These are phyloP conservation scores for Senecio squalidus DNA, from an alignment of 140 eudicot genomes.

Conservation along the genomic window DNA sequence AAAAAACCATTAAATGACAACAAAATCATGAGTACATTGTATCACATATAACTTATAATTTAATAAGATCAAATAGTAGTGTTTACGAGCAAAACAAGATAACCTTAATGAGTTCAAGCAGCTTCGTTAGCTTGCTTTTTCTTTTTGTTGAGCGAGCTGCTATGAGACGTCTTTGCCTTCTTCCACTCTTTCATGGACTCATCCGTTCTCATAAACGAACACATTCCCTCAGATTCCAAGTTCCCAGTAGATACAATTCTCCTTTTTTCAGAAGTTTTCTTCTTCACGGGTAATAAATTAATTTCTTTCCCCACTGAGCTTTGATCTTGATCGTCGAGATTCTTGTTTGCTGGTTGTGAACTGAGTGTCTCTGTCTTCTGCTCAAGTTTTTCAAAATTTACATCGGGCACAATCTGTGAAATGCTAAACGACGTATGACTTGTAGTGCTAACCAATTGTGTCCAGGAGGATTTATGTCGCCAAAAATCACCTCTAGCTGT, in stretches of 20 bases:
- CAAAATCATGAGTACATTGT: not conserved
- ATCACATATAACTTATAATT: conserved; percentile 8
- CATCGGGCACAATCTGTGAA: conserved; percentile 56
- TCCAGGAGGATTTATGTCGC: conserved; percentile 74
- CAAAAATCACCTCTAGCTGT: conserved; percentile 59
- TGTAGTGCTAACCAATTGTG: conserved; percentile 50
- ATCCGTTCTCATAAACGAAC: conserved; percentile 74
- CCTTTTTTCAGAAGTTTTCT: conserved; percentile 18
- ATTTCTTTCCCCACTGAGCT: conserved; percentile 10
- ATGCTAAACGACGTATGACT: conserved; percentile 62
- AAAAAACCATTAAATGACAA: too few relatives aligned
- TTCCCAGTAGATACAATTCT: conserved; percentile 11
- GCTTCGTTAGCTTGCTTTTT: conserved; percentile 24
- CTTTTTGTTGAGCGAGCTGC: conserved; percentile 48
- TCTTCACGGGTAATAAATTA: conserved; percentile 17
- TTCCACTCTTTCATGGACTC: conserved; percentile 77
- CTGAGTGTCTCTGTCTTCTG: conserved; percentile 7
- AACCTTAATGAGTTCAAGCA: conserved; percentile 11
- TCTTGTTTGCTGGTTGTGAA: conserved; percentile 13
- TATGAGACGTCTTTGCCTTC: conserved; percentile 51
- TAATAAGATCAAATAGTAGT: not conserved
- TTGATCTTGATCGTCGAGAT: conserved; percentile 17
- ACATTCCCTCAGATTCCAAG: conserved; percentile 36
- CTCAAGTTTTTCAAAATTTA: conserved; percentile 34
- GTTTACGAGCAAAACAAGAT: not conserved